These are phyloP conservation scores for Lipomyces spencermartinsiae DNA, from an alignment of 805 yeast species.

Conservation along the genomic window DNA sequence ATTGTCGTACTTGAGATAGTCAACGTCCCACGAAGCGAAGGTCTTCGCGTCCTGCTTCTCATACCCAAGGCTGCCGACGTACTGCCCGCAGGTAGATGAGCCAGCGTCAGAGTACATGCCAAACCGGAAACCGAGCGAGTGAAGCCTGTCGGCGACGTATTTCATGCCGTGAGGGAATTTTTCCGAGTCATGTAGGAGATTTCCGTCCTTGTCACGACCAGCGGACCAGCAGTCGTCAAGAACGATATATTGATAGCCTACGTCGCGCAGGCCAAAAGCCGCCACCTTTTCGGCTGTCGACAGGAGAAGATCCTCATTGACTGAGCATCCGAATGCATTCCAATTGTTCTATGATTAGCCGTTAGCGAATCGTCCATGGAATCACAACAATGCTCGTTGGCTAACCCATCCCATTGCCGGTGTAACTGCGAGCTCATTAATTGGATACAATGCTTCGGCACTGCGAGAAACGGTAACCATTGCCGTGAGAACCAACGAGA, in stretches of 20 bases:
- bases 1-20: conserved; percentile 47
- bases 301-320: conserved; percentile 41
- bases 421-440: not conserved
- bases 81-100: conserved; percentile 45
- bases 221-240: conserved; percentile 47
- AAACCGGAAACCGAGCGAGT: conserved; percentile 42
- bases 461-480: too few species aligned
- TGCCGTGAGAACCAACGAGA: too few species aligned
- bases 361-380: not conserved
- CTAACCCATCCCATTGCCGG: not conserved
- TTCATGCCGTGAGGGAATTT: conserved; percentile 46
- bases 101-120: conserved; percentile 49
- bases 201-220: conserved; percentile 38
- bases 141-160: conserved; percentile 42
- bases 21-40: conserved; percentile 45
- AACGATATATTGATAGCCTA: conserved; percentile 45
- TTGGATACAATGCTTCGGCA: not conserved
- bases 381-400: not conserved
- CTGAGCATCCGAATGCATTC: conserved; percentile 45
- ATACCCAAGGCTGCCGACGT: conserved; percentile 45
- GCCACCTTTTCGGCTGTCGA: conserved; percentile 41
- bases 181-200: conserved; percentile 38
- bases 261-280: conserved; percentile 41
- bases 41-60: conserved; percentile 45
- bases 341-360: conserved; percentile 27